Conservation (phyloP, 2,329 filamentous ascomycete genomes). For the Alternaria solani region DNA sequence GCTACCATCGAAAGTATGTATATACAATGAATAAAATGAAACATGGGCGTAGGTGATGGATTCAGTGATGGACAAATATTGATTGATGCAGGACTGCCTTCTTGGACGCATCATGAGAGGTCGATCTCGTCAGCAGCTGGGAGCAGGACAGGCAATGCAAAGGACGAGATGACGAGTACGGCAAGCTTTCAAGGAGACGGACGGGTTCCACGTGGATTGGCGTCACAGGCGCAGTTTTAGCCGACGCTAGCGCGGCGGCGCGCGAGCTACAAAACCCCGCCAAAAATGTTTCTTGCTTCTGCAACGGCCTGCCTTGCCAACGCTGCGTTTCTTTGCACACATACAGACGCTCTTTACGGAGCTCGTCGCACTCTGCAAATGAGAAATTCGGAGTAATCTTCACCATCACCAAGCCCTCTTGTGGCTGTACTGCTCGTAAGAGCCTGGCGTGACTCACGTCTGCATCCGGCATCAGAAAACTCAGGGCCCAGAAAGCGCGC, state of each 20-base stretch:
- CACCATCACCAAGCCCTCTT: slow-evolving; percentile 61
- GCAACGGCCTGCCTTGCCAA: slow-evolving; percentile 85
- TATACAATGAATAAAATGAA: neutral
- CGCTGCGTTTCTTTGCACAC: slow-evolving; percentile 97
- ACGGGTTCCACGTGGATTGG: slow-evolving; percentile 3
- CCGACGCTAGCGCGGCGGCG: slow-evolving; percentile 29
- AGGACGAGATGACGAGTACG: neutral
- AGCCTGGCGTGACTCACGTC: slow-evolving; percentile 84
- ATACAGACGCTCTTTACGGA: slow-evolving; percentile 61
- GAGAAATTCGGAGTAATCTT: slow-evolving; percentile 99
- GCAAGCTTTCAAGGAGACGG: neutral
- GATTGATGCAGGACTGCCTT: neutral
- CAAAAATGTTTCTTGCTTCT: slow-evolving; percentile 52
- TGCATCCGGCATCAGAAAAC: slow-evolving; percentile 92
- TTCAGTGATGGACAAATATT: neutral
- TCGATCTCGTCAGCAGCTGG: neutral
- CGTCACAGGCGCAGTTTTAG: slow-evolving; percentile 16
- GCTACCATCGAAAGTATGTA: neutral
- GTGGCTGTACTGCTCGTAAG: slow-evolving; percentile 75
- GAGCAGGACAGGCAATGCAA: neutral
- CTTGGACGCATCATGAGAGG: neutral
- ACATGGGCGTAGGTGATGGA: neutral
- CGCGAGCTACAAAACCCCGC: slow-evolving; percentile 47
- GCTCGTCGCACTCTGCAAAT: slow-evolving; percentile 70
- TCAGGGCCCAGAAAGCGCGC: slow-evolving; percentile 63